Percentiles rank a stretch among this genome's conserved stretches.
These are phyloP conservation scores for Botryotinia convoluta DNA, from an alignment of 2,329 filamentous ascomycete species.

Conservation along the genomic window DNA sequence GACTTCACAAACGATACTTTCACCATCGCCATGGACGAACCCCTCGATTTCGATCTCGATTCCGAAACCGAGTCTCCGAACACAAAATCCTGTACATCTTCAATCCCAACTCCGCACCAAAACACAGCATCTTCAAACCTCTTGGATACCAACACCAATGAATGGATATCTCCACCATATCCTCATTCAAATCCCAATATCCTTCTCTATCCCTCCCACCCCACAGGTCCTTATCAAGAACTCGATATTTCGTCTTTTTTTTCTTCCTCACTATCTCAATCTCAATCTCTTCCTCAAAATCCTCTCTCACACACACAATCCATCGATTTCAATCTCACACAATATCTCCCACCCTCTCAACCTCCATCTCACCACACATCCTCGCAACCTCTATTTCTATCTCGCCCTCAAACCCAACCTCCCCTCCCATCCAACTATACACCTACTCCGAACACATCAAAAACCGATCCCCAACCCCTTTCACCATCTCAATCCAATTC, in stretches of 20 bases:
- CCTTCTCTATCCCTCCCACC: not conserved
- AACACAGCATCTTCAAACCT: too few relatives aligned
- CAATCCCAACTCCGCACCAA: too few relatives aligned
- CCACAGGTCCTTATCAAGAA: conserved; percentile 6
- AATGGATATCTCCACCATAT: not conserved
- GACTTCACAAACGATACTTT: not conserved
- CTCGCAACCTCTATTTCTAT: too few relatives aligned
- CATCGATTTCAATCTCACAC: not conserved
- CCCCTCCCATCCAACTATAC: not conserved
- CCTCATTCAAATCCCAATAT: not conserved
- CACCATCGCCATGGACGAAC: conserved; percentile 4
- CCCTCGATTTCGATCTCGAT: not conserved
- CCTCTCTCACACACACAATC: too few relatives aligned
- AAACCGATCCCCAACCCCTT: not conserved
- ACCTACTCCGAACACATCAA: not conserved
- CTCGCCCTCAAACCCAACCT: not conserved
- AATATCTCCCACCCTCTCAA: not conserved
- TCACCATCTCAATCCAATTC: too few relatives aligned
- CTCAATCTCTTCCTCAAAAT: too few relatives aligned
- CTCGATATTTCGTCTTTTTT: not conserved
- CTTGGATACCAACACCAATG: not conserved
- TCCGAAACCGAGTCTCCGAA: not conserved
- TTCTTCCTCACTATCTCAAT: not conserved
- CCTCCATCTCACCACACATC: not conserved
- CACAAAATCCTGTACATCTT: not conserved